Evolutionary conservation across 306 rosid species (phyloP), one percentile per base, ranked within the genome.

Genomic region (Astragalus membranaceus): DNA sequence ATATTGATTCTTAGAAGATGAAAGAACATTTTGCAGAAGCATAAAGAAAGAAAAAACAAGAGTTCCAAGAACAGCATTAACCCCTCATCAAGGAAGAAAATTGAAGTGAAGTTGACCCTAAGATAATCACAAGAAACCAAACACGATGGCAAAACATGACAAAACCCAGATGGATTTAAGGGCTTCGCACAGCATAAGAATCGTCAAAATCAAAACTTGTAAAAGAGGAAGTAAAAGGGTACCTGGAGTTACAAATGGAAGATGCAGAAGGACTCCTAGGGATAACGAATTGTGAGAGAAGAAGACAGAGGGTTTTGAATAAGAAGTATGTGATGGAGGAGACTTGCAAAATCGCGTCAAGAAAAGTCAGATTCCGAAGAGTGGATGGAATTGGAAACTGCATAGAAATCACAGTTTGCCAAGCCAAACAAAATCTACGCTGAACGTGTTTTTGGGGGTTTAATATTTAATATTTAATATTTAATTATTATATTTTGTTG

Each of bases 221-320:
- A 7, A 52, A 43, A 56, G 75, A 82, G 53, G 36, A 58, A 57
- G 11, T 41, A 64, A 60, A 30, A 51, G 42, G 76, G 77, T 79
- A 91, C 97, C 97, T 72, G 84, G 47, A 66, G 74, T 52, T 57
- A 46, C 33, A 62, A 55, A 26, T 44, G 5, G 13, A 79, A 50
- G 3, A 58, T 17, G 46, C 23, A 67, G 70, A 66, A 70, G 65
- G 52, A 33, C 48, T 15, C 17, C 71, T 13, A 41, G 37, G 26
- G 56, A 58, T 35, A 10, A 56, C 35, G 42, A 43, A 47, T 8
- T 12, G 53, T 15, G 63, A 32, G 4, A 47, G 26, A 67, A 67
- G 73, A 68, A 26, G 72, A 64, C 52, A 32, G 47, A 66, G 4
- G n/a, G 53, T 16, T 72, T 67, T 42, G 23, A 17, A 30, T 46